Percentiles rank a stretch among this genome's conserved stretches.
phyloP scores from a whole-genome alignment of 1,284 basidiomycete genomes.

The Gyrodon tennesseensis region DNA sequence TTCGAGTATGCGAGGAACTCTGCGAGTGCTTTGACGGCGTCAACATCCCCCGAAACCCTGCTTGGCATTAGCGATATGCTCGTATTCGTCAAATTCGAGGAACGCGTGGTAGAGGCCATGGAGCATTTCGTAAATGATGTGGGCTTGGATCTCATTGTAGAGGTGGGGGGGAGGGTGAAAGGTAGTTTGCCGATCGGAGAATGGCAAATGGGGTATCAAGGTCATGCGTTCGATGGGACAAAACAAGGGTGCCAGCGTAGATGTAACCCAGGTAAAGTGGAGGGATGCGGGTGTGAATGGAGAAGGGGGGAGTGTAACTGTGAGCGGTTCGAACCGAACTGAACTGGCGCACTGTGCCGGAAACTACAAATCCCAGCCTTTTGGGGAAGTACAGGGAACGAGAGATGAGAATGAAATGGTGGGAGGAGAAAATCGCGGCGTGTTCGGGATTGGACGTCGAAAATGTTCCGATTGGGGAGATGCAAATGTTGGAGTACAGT shows the following conservation, averaged over 20 bases:
- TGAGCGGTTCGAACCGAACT: slow-evolving; percentile 55
- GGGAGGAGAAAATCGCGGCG: slow-evolving; percentile 82
- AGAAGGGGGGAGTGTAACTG: slow-evolving; percentile 78
- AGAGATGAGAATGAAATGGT: slow-evolving; percentile 90
- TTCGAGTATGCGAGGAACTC: slow-evolving; percentile 77
- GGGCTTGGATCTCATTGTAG: slow-evolving; percentile 75
- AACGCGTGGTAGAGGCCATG: slow-evolving; percentile 85
- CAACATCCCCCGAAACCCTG: slow-evolving; percentile 79
- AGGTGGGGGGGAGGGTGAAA: slow-evolving; percentile 76
- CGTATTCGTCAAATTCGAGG: slow-evolving; percentile 73
- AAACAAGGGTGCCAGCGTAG: slow-evolving; percentile 92
- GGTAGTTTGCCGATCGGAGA: slow-evolving; percentile 80
- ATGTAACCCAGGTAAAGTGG: slow-evolving; percentile 94
- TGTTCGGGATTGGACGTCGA: slow-evolving; percentile 62
- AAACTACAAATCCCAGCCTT: too few relatives aligned
- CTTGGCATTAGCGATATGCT: slow-evolving; percentile 64
- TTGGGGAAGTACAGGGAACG: slow-evolving; percentile 92
- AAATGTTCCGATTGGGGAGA: slow-evolving; percentile 70
- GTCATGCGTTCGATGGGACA: slow-evolving; percentile 92
- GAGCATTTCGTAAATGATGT: slow-evolving; percentile 82
- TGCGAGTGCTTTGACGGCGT: slow-evolving; percentile 75
- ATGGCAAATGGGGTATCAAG: slow-evolving; percentile 90
- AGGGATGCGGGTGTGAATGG: slow-evolving; percentile 95
- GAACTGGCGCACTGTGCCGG: too few relatives aligned
- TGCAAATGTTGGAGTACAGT: slow-evolving; percentile 86